A percentile compares a stretch with the other conserved stretches of the same genome.
These are phyloP conservation scores for Mycena polygramma DNA, from an alignment of 768 basidiomycete genomes.

Conservation along the genomic window DNA sequence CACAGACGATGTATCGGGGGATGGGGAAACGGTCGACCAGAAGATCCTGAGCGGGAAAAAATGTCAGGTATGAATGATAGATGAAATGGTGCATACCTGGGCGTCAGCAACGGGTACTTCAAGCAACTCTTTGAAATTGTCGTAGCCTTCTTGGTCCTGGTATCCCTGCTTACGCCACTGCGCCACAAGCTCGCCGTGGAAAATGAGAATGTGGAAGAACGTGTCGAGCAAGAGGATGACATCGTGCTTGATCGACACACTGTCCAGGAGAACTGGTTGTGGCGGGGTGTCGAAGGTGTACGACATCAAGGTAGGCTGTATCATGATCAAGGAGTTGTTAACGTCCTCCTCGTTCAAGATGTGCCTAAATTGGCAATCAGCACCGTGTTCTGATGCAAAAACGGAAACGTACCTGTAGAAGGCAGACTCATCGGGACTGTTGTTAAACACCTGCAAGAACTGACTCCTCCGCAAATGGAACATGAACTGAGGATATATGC, in stretches of 20 bases:
- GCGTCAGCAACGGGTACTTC: conserved; percentile 91
- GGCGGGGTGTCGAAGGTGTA: conserved; percentile 94
- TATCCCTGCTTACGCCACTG: conserved; percentile 99
- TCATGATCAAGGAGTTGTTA: conserved; percentile 99
- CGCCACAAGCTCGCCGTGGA: conserved; percentile 97
- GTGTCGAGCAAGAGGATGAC: conserved; percentile 97
- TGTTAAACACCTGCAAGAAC: conserved; percentile 99
- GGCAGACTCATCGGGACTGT: conserved; percentile 99
- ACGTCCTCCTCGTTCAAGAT: conserved; percentile 97
- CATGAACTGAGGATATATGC: conserved; percentile 99
- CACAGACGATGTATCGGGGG: conserved; percentile 97
- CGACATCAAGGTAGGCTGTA: conserved; percentile 99
- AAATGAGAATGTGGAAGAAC: conserved; percentile 99
- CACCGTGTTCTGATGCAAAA: conserved; percentile 17
- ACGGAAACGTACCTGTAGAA: conserved; percentile 83
- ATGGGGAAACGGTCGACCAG: conserved; percentile 97
- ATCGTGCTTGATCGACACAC: conserved; percentile 97
- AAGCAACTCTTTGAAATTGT: conserved; percentile 96
- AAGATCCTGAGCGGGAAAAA: conserved; percentile 73
- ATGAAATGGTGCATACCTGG: conserved; percentile 62
- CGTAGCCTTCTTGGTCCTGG: conserved; percentile 98
- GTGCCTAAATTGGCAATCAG: conserved; percentile 66
- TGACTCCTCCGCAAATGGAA: conserved; percentile 98
- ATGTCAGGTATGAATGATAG: neutral
- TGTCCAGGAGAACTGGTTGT: conserved; percentile 96